These are phyloP conservation scores for Cymbopogon flexuosus DNA, from an alignment of 202 grass and related monocot species.

Conservation along the genomic window DNA sequence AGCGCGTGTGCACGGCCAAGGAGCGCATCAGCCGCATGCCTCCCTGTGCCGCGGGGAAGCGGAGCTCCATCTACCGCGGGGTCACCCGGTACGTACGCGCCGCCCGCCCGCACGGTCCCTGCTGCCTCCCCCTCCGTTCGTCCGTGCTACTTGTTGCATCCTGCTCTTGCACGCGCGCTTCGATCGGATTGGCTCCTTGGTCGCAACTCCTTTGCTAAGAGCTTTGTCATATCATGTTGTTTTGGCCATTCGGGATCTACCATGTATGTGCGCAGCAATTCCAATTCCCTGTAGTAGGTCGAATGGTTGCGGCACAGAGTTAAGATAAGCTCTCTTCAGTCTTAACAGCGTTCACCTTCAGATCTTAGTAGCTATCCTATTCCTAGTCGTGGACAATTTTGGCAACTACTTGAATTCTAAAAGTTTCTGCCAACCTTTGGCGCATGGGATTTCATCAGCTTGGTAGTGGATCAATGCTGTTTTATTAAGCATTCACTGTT, in stretches of 20 bases:
- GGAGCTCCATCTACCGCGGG: constrained; percentile 97
- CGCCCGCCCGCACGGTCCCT: background rate
- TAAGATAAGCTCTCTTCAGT: background rate
- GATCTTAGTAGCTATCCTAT: background rate
- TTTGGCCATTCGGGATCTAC: constrained; percentile 18
- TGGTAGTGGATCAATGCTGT: background rate
- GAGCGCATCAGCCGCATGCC: constrained; percentile 99
- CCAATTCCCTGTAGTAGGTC: background rate
- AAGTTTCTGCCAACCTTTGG: background rate
- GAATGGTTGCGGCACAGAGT: background rate
- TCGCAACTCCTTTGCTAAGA: background rate
- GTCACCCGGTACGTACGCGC: constrained; percentile 82
- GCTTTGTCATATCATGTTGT: background rate
- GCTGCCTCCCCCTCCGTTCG: background rate
- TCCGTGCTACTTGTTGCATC: background rate
- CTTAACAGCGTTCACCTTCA: background rate
- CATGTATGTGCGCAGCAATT: background rate
- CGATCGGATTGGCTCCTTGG: background rate
- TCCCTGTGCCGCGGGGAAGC: constrained; percentile 89
- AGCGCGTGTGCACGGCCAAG: constrained; percentile 93
- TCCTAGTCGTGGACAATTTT: background rate
- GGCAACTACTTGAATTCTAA: background rate
- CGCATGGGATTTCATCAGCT: background rate
- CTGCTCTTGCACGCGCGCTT: background rate
- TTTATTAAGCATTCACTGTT: background rate